A percentile compares a stretch with the other conserved stretches of the same genome.
Conservation (phyloP, 306 rosid genomes). For the Herpetospermum pedunculosum region DNA sequence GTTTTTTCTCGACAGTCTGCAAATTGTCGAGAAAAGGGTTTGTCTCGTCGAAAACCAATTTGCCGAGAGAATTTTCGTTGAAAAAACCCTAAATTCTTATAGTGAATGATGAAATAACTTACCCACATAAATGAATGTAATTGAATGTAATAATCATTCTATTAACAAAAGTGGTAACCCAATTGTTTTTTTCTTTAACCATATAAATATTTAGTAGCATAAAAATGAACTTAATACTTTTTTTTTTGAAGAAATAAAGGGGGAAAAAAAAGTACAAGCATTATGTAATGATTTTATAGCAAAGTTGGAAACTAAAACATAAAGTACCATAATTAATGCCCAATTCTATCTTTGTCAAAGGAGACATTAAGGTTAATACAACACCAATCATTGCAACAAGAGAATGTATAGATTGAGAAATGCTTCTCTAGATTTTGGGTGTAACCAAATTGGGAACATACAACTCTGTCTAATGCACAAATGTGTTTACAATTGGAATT, state of each 20-base stretch:
- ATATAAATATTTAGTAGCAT: neutral
- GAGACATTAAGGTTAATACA: neutral
- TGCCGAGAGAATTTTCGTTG: too few species aligned
- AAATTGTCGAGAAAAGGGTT: too few species aligned
- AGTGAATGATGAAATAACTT: too few species aligned
- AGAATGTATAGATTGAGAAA: neutral
- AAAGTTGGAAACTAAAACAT: neutral
- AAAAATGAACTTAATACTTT: neutral
- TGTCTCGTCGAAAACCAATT: too few species aligned
- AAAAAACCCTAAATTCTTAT: too few species aligned
- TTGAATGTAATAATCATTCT: neutral
- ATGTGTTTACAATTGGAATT: neutral
- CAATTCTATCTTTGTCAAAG: neutral
- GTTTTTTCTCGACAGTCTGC: too few species aligned
- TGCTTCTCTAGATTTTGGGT: neutral
- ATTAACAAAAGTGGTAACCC: neutral
- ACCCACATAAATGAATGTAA: neutral
- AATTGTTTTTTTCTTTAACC: neutral
- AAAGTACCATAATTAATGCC: neutral
- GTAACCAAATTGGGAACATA: slow-evolving; percentile 1
- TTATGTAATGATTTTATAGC: neutral
- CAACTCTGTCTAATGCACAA: neutral
- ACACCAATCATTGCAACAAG: neutral
- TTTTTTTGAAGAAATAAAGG: too few species aligned
- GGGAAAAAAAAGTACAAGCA: neutral